A percentile compares a stretch with the other conserved stretches of the same genome.
Conservation (phyloP, 225 moss, liverwort and hornwort genomes). For the Marchantia polymorpha region DNA sequence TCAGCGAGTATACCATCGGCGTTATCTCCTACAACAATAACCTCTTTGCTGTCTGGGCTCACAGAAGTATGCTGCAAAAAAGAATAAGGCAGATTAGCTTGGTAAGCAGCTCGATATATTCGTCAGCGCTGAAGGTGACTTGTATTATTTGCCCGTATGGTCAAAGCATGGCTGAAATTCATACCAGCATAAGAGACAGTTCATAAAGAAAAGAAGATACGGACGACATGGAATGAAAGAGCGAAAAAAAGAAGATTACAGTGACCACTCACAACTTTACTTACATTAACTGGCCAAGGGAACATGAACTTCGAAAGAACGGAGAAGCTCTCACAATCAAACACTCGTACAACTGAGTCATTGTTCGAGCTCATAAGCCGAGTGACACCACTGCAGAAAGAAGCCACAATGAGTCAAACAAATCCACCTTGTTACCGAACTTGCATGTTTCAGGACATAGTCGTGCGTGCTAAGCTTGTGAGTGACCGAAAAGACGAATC, state of each 20-base stretch:
- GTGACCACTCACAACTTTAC: neutral
- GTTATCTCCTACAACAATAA: constrained; percentile 92
- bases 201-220: neutral
- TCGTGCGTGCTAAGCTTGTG: neutral
- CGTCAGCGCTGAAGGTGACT: no score
- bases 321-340: constrained; percentile 83
- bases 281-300: constrained; percentile 94
- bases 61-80: constrained; percentile 57
- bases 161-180: no score
- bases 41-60: constrained; percentile 60
- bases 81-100: no score
- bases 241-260: neutral
- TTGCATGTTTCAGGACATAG: no score
- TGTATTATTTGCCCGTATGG: no score
- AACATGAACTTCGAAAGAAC: constrained; percentile 71
- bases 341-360: constrained; percentile 87
- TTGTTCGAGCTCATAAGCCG: constrained; percentile 96
- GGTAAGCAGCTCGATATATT: no score
- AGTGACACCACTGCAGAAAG: constrained; percentile 63
- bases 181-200: no score
- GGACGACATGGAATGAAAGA: neutral
- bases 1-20: constrained; percentile 85
- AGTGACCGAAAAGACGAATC: neutral
- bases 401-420: neutral
- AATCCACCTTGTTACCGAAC: no score